Evolutionary conservation across 2,329 filamentous ascomycete genomes (phyloP), one percentile per base, ranked within the genome.

Genomic region (Fusarium sp.): DNA sequence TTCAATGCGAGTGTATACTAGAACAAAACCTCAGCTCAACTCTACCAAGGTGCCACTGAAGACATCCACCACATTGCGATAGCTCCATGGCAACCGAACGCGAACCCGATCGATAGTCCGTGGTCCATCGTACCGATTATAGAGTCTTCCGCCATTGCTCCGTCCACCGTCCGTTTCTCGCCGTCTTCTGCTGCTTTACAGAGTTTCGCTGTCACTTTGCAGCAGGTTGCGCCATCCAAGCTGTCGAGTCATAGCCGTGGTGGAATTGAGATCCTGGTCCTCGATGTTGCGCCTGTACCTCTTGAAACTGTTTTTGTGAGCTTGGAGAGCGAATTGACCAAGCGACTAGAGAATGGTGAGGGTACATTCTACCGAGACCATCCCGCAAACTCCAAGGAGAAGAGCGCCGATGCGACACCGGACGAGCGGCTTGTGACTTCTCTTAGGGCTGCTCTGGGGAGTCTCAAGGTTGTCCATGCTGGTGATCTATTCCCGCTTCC

Each of bases 61-160:
- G 81, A 85, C 25, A 76, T 87, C 60, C 83, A 88, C 64, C 87
- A 94, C 77, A 86, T 94, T 69, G 92, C 92, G 44, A 88, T 94
- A 70, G 89, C 91, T 48, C 92, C 92, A 6, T 94, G 91, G 91
- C 83, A 87, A 2, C 91, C 92, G 14, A 84, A 82, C 57, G 79
- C 84, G 37, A 83, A 81, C 8, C 81, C 87, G 22, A 84, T 92
- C 76, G 88, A 90, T 61, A 87, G 89, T 20, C 86, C 87, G 48
- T 99, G 96, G 96, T 94, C 94, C 10, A 88, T 98, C 52, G 87
- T 98, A 34, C 93, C 95, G 2, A 88, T 97, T 63, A 85, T 85
- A 24, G 83, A 85, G 69, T 90, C 90, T 44, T 84, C 88, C 45
- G 86, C 87, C 12, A 85, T 94, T 45, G 87, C 92, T 20, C 88